Conservation (phyloP, 116 monocot genomes). For the Phalaenopsis hybrid region DNA sequence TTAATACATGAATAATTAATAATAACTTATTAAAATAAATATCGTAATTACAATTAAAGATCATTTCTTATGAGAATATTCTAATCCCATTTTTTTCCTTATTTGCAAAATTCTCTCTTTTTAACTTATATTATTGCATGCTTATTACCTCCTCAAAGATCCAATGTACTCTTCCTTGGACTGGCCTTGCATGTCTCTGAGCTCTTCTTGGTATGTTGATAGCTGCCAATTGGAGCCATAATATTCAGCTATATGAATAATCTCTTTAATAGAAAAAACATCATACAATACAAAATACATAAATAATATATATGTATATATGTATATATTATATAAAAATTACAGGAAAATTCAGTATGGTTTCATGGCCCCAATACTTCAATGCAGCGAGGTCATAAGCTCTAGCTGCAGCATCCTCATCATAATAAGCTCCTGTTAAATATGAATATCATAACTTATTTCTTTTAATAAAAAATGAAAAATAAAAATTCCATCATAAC, state of each 20-base stretch:
- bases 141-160: constrained; percentile 64
- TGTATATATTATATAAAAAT: not conserved
- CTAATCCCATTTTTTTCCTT: too few relatives aligned
- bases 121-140: not conserved
- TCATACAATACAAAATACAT: not conserved
- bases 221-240: constrained; percentile 20
- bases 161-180: constrained; percentile 82
- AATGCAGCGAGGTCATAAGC: constrained; percentile 87
- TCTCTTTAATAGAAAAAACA: not conserved
- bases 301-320: too few relatives aligned
- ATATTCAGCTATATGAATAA: not conserved
- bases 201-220: constrained; percentile 52
- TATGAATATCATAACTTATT: not conserved
- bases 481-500: not conserved
- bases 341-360: constrained; percentile 82
- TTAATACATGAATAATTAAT: too few relatives aligned
- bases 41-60: too few relatives aligned
- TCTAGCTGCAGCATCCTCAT: constrained; percentile 79
- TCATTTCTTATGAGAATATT: too few relatives aligned
- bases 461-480: not conserved
- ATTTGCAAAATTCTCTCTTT: too few relatives aligned
- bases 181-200: constrained; percentile 70
- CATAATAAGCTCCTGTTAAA: constrained; percentile 70
- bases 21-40: too few relatives aligned
- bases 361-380: constrained; percentile 90